A percentile compares a stretch with the other conserved stretches of the same genome.
Conservation (phyloP, 805 yeast genomes). For the Kodamaea kakaduensis region DNA sequence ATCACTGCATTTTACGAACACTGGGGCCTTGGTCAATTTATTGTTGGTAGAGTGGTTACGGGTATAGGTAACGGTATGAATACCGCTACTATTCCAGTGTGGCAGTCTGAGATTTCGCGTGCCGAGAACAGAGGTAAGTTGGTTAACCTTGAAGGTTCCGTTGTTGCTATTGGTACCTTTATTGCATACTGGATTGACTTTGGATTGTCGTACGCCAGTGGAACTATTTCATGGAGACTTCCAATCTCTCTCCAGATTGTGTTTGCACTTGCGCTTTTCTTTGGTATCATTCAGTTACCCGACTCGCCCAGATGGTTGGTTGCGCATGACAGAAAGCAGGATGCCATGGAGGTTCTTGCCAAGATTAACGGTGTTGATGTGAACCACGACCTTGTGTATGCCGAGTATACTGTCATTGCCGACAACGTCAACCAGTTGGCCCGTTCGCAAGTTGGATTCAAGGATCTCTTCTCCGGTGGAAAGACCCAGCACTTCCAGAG, state of each 20-base stretch:
- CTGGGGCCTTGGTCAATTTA: conserved; percentile 42
- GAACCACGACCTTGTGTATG: conserved; percentile 38
- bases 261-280: conserved; percentile 43
- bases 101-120: conserved; percentile 45
- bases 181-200: conserved; percentile 48
- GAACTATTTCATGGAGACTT: conserved; percentile 42
- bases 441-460: conserved; percentile 43
- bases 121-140: conserved; percentile 41
- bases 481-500: conserved; percentile 60
- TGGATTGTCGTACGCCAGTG: conserved; percentile 61
- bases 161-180: conserved; percentile 56
- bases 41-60: conserved; percentile 46
- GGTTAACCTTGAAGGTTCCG: conserved; percentile 35
- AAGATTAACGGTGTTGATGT: conserved; percentile 34
- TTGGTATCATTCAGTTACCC: conserved; percentile 45
- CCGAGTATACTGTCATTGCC: conserved; percentile 42
- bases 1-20: conserved; percentile 32
- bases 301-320: conserved; percentile 75
- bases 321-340: conserved; percentile 46
- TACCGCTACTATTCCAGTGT: conserved; percentile 43
- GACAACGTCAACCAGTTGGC: conserved; percentile 50
- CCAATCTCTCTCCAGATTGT: conserved; percentile 44
- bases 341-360: conserved; percentile 47
- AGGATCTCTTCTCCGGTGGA: conserved; percentile 45
- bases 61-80: conserved; percentile 41